These are phyloP conservation scores for Penicillium sp. DNA, from an alignment of 2,329 filamentous ascomycete genomes.

Conservation along the genomic window DNA sequence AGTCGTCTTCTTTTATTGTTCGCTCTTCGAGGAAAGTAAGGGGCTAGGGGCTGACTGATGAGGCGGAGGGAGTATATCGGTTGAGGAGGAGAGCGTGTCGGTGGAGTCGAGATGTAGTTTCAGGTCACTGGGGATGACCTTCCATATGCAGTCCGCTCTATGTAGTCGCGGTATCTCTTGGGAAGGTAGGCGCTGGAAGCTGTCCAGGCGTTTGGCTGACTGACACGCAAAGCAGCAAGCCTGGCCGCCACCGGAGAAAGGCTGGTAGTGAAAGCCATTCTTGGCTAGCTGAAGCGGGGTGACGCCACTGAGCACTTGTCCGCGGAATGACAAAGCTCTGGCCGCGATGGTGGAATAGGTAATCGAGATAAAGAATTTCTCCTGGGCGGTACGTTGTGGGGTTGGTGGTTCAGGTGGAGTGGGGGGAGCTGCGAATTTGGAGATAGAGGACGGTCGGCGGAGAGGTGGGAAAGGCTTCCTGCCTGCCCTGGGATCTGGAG, in stretches of 20 bases:
- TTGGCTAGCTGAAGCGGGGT: constrained; percentile 10
- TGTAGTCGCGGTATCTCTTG: constrained; percentile 12
- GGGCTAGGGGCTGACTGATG: too few species aligned
- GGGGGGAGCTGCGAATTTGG: not conserved
- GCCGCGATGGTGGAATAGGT: constrained; percentile 13
- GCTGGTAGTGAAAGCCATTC: constrained; percentile 9
- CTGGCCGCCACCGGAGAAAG: not conserved
- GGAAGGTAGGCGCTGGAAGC: constrained; percentile 1
- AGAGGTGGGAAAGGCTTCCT: constrained; percentile 4
- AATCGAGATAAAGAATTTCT: constrained; percentile 10
- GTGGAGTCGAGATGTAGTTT: constrained; percentile 7
- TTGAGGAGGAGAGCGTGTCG: constrained; percentile 5
- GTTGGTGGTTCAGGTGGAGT: not conserved
- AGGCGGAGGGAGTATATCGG: constrained; percentile 7
- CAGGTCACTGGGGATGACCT: constrained; percentile 14
- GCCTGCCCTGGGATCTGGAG: constrained; percentile 3
- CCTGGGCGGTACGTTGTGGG: not conserved
- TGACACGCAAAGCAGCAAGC: constrained; percentile 11
- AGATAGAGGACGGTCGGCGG: constrained; percentile 3
- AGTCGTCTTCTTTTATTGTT: too few species aligned
- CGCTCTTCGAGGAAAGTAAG: too few species aligned
- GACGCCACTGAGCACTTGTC: constrained; percentile 6
- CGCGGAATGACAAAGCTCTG: constrained; percentile 10
- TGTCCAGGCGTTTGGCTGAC: constrained; percentile 5
- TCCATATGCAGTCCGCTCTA: constrained; percentile 12